Base-by-base conservation (phyloP, 164 flowering plant species). In the Vitis labrusca region DNA sequence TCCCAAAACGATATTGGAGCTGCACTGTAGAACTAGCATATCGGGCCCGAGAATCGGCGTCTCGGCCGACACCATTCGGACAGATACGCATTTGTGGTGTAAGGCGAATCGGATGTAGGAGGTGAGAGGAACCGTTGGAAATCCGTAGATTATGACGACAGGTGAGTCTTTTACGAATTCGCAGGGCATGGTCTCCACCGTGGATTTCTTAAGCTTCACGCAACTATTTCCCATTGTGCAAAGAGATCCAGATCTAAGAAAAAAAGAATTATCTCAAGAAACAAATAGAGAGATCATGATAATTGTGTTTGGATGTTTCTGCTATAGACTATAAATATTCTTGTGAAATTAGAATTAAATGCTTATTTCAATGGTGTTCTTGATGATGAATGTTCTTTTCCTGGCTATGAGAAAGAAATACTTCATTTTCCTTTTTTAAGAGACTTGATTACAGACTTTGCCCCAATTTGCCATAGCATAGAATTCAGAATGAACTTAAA, bases 211-310 rank as follows among this genome's bases (percentile, higher is more conserved):
- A 19, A 19, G 19, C 19, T 94, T 72, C 93, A 94, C 64, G n/a
- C 83, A 77, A 55, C 83, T 71, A 44, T 50, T 91, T 10, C 68
- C 88, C 6, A 74, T 95, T 97, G 7, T 69, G 81, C 68, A 67
- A 88, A 2, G 89, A 87, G 1, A 68, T 94, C 15, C 88, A 94
- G 68, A 85, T 92, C 16, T 92, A 61, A 37, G 60, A 68, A 11
- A 58, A 63, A 67, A 54, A 32, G 44, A 61, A 17, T 17, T 17
- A 0, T 17, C 0, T 0, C 0, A 0, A n/a, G n/a, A n/a, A n/a
- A n/a, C n/a, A n/a, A n/a, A n/a, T n/a, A n/a, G n/a, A n/a, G n/a
- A n/a, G n/a, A 32, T 32, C 37, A 32, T 32, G 37, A 32, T 32
- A 32, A 32, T 32, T 32, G 37, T 32, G 37, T 32, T 32, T 6